Evolutionary conservation across 1,284 basidiomycete genomes (phyloP).

Genomic region (Limonomyces culmigenus): DNA sequence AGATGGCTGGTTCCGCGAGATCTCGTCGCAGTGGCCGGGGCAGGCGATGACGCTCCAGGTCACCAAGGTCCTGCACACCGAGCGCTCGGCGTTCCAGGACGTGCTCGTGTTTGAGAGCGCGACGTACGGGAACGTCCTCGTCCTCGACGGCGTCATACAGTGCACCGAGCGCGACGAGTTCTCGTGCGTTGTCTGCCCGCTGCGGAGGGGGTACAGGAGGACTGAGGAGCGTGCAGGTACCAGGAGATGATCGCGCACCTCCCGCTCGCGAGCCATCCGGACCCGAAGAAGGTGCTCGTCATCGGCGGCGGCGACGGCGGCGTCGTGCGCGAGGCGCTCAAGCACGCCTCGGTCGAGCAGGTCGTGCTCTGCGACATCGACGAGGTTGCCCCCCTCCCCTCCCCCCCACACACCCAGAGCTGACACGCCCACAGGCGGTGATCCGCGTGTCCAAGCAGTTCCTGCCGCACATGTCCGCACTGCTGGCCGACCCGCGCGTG

Average conservation of each 20-base stretch:
- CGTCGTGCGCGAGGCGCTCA: conserved; percentile 94
- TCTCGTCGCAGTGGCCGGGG: conserved; percentile 94
- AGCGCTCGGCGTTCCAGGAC: conserved; percentile 89
- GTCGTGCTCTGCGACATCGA: conserved; percentile 98
- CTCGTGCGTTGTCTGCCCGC: conserved; percentile 44
- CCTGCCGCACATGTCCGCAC: conserved; percentile 87
- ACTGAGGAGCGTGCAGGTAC: conserved; percentile 38
- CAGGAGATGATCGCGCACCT: conserved; percentile 99
- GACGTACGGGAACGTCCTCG: conserved; percentile 91
- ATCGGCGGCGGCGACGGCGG: conserved; percentile 96
- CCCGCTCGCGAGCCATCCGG: conserved; percentile 88
- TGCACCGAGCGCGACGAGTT: conserved; percentile 98
- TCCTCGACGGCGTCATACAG: conserved; percentile 93
- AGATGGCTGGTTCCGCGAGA: conserved; percentile 98
- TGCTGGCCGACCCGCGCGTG: conserved; percentile 75
- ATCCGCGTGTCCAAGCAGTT: conserved; percentile 87
- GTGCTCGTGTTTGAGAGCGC: conserved; percentile 92
- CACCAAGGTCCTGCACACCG: conserved; percentile 88
- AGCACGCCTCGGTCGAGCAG: conserved; percentile 82
- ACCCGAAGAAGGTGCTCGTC: conserved; percentile 91
- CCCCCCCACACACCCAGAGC: background rate
- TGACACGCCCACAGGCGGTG: conserved; percentile 48
- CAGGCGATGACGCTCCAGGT: conserved; percentile 94
- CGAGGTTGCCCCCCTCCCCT: conserved; percentile 33
- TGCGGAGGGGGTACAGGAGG: conserved; percentile 2